phyloP scores from a whole-genome alignment of 163 green algal genomes.

The Trebouxia gelatinosa region DNA sequence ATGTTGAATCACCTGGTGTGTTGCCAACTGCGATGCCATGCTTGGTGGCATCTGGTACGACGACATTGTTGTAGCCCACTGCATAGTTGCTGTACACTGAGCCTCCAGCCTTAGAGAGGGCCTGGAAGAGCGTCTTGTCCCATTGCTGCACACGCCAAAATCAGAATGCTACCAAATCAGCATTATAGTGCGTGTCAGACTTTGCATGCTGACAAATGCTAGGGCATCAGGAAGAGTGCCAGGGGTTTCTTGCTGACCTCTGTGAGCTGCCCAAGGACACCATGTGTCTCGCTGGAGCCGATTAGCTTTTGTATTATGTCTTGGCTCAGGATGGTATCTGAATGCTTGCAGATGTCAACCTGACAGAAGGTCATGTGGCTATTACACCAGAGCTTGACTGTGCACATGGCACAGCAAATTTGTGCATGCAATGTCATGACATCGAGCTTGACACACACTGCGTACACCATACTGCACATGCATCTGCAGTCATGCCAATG shows the following conservation, averaged over 20 bases:
- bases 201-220: too few relatives aligned
- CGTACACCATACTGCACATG: too few relatives aligned
- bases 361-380: too few relatives aligned
- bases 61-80: slow-evolving; percentile 98
- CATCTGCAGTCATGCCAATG: too few relatives aligned
- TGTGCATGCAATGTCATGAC: too few relatives aligned
- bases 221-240: background rate
- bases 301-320: slow-evolving; percentile 88
- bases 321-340: slow-evolving; percentile 86
- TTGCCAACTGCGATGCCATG: slow-evolving; percentile 94
- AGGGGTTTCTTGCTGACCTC: slow-evolving; percentile 57
- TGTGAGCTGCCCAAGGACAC: slow-evolving; percentile 95
- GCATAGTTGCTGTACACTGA: slow-evolving; percentile 95
- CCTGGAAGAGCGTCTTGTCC: slow-evolving; percentile 85
- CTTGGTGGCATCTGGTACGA: slow-evolving; percentile 84
- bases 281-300: slow-evolving; percentile 81
- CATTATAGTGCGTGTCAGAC: too few relatives aligned
- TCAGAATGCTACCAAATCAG: background rate
- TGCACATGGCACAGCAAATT: too few relatives aligned
- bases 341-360: slow-evolving; percentile 66
- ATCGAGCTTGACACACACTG: too few relatives aligned
- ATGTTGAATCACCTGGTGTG: slow-evolving; percentile 81
- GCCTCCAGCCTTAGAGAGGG: slow-evolving; percentile 83
- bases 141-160: slow-evolving; percentile 74
- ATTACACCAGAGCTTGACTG: too few relatives aligned